A percentile compares a stretch with the other conserved stretches of the same genome.
Evolutionary conservation across 2,329 filamentous ascomycete species (phyloP).

Genomic region (Colletotrichum zoysiae): DNA sequence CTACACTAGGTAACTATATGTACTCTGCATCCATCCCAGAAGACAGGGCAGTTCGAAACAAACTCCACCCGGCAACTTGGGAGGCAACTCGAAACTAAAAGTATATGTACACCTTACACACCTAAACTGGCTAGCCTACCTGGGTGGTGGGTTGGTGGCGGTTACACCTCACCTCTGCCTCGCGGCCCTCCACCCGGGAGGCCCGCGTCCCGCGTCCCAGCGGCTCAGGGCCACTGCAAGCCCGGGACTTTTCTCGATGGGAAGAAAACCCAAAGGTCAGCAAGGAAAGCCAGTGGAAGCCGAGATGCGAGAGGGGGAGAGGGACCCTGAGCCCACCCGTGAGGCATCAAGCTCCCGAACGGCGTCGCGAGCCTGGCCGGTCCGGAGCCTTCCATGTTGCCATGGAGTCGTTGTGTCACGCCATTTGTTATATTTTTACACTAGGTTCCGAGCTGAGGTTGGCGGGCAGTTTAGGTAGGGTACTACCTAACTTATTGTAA

Average conservation of each 20-base stretch:
- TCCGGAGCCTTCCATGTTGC: conserved; percentile 24
- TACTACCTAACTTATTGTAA: too few species aligned
- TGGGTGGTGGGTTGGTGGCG: not conserved
- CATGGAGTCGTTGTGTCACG: not conserved
- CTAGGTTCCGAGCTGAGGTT: not conserved
- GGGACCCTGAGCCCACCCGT: conserved; percentile 11
- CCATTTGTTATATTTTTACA: not conserved
- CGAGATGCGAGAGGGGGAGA: not conserved
- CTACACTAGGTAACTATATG: not conserved
- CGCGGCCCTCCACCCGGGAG: not conserved
- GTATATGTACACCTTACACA: too few species aligned
- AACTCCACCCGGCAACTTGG: conserved; percentile 16
- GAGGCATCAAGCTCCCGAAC: conserved; percentile 38
- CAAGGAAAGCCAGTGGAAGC: not conserved
- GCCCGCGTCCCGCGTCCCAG: conserved; percentile 8
- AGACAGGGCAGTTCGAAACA: conserved; percentile 33
- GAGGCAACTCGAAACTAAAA: not conserved
- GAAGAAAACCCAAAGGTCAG: not conserved
- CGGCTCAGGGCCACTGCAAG: not conserved
- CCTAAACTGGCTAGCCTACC: not conserved
- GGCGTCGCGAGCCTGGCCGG: conserved; percentile 29
- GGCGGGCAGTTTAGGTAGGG: too few species aligned
- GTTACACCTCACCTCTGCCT: not conserved
- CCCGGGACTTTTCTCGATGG: too few species aligned
- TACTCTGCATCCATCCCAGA: not conserved